These are phyloP conservation scores for Alternaria solani DNA, from an alignment of 2,329 filamentous ascomycete genomes.

Conservation along the genomic window DNA sequence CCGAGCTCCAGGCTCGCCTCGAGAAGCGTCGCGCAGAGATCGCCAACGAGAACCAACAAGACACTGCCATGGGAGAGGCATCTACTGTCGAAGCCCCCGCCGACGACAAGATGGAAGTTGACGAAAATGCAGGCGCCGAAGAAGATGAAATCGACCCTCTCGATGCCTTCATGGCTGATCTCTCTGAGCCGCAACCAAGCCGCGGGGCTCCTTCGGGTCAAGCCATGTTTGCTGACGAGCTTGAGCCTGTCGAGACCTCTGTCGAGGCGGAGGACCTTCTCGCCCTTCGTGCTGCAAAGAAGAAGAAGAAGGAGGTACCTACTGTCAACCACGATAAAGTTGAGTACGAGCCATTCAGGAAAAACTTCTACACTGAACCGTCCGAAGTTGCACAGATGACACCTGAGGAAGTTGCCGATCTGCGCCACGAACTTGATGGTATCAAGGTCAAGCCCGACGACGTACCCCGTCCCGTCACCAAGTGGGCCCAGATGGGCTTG, in stretches of 20 bases:
- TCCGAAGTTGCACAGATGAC: constrained; percentile 82
- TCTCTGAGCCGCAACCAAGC: constrained; percentile 51
- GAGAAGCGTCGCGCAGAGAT: constrained; percentile 76
- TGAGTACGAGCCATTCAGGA: constrained; percentile 84
- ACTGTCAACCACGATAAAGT: constrained; percentile 85
- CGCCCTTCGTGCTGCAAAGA: constrained; percentile 66
- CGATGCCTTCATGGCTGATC: constrained; percentile 93
- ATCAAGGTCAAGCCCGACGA: constrained; percentile 83
- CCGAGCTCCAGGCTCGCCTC: constrained; percentile 78
- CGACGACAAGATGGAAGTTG: constrained; percentile 65
- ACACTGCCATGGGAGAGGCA: constrained; percentile 57
- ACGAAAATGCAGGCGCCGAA: constrained; percentile 56
- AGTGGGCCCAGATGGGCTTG: constrained; percentile 95
- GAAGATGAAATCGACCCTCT: constrained; percentile 86
- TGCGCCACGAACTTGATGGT: constrained; percentile 88
- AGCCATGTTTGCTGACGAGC: constrained; percentile 85
- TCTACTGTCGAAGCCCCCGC: constrained; percentile 30
- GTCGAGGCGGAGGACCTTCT: constrained; percentile 64
- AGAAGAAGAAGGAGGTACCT: constrained; percentile 97
- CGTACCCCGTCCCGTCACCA: constrained; percentile 91
- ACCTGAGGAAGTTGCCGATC: constrained; percentile 80
- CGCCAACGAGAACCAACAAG: constrained; percentile 62
- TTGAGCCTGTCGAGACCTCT: constrained; percentile 72
- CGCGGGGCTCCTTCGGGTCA: constrained; percentile 73
- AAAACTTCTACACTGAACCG: constrained; percentile 94